A percentile compares a stretch with the other conserved stretches of the same genome.
Conservation (phyloP, 2,329 filamentous ascomycete species). For the Parafenestella ontariensis region DNA sequence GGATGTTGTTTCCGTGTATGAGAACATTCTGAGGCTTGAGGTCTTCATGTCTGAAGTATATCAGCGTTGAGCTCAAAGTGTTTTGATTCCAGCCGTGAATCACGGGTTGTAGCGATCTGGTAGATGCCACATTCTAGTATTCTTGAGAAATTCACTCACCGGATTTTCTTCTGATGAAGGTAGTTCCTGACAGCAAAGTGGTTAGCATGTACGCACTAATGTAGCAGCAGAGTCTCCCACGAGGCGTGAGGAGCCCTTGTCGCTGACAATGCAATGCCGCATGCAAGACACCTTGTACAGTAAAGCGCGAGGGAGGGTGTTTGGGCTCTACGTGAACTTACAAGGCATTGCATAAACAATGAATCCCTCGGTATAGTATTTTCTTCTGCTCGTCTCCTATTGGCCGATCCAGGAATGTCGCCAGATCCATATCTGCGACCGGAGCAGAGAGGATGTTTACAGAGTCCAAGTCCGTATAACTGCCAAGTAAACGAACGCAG, state of each 20-base stretch:
- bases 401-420: conserved; percentile 12
- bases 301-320: too few species aligned
- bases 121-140: background rate
- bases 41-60: conserved; percentile 20
- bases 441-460: conserved; percentile 16
- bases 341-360: conserved; percentile 15
- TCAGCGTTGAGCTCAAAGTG: background rate
- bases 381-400: background rate
- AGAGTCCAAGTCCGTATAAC: conserved; percentile 23
- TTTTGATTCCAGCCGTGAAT: background rate
- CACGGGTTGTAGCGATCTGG: background rate
- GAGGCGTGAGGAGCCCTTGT: background rate
- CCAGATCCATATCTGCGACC: conserved; percentile 27
- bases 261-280: too few species aligned
- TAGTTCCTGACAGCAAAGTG: conserved; percentile 2
- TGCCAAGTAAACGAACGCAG: conserved; percentile 19
- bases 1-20: conserved; percentile 21
- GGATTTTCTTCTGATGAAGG: conserved; percentile 15
- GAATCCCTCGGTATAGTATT: conserved; percentile 6
- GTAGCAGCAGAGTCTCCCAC: background rate
- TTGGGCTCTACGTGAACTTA: background rate
- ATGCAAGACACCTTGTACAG: too few species aligned
- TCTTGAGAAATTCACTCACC: background rate
- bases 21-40: conserved; percentile 29
- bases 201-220: background rate